Evolutionary conservation across 2,329 filamentous ascomycete genomes (phyloP).

Genomic region (Amesomyces nigricolor): DNA sequence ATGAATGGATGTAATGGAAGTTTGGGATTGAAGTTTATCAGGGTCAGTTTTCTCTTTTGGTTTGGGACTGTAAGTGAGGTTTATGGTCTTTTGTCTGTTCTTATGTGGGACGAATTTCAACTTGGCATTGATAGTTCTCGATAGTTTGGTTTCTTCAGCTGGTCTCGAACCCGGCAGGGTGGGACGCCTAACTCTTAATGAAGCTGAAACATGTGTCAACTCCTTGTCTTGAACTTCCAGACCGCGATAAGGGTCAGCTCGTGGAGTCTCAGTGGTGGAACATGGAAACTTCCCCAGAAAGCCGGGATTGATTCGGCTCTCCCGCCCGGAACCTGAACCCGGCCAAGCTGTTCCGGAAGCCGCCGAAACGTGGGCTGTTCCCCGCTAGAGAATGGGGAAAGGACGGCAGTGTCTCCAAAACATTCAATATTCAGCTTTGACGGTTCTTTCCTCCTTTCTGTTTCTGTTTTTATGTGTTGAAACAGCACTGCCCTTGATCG

Average conservation of each 20-base stretch:
- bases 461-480: neutral
- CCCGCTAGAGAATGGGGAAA: neutral
- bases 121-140: too few species aligned
- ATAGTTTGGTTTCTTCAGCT: too few species aligned
- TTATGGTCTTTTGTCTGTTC: too few species aligned
- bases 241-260: neutral
- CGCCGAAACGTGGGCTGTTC: neutral
- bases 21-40: too few species aligned
- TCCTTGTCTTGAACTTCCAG: too few species aligned
- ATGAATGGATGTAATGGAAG: neutral
- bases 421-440: constrained; percentile 1
- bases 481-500: neutral
- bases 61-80: too few species aligned
- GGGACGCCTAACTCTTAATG: neutral
- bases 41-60: too few species aligned
- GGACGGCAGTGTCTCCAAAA: neutral
- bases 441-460: neutral
- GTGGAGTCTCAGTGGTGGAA: neutral
- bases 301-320: constrained; percentile 6
- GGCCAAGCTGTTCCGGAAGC: constrained; percentile 1
- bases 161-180: neutral
- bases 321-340: neutral
- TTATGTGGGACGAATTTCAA: too few species aligned
- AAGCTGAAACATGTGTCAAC: too few species aligned
- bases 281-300: neutral